Percentiles rank a stretch among this genome's conserved stretches.
Evolutionary conservation across 768 basidiomycete genomes (phyloP).

Genomic region (Gloeostereum incarnatum): DNA sequence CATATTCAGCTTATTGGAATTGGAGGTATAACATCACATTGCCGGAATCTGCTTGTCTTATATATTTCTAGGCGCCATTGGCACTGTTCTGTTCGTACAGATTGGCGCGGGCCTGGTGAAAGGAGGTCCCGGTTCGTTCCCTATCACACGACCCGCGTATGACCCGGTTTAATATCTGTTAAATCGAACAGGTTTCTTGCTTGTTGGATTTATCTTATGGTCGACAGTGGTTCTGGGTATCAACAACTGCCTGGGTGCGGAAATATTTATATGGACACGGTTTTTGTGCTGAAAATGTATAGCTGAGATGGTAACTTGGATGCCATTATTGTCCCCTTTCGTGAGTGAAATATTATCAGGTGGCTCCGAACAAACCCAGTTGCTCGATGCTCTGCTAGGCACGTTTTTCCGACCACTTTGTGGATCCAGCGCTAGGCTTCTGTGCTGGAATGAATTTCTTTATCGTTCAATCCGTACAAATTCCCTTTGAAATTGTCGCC

Average conservation of each 20-base stretch:
- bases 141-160: no score
- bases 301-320: constrained; percentile 82
- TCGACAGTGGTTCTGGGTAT: constrained; percentile 37
- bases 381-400: constrained; percentile 18
- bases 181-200: constrained; percentile 31
- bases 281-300: constrained; percentile 11
- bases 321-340: constrained; percentile 72
- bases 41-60: no score
- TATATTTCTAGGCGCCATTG: no score
- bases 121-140: constrained; percentile 50
- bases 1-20: constrained; percentile 46
- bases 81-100: constrained; percentile 68
- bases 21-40: no score
- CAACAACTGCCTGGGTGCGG: constrained; percentile 35
- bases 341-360: constrained; percentile 31
- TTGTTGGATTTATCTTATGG: constrained; percentile 44
- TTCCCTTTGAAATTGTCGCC: constrained; percentile 44
- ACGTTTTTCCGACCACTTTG: constrained; percentile 51
- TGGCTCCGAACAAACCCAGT: not conserved
- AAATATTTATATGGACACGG: not conserved
- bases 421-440: constrained; percentile 50
- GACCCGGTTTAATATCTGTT: constrained; percentile 14
- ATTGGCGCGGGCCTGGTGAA: constrained; percentile 51
- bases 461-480: constrained; percentile 32
- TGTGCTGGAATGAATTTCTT: constrained; percentile 53